Evolutionary conservation across 495 filamentous ascomycete genomes (phyloP), one percentile per base, ranked within the genome.

Genomic region (Trichoderma orchidacearum): DNA sequence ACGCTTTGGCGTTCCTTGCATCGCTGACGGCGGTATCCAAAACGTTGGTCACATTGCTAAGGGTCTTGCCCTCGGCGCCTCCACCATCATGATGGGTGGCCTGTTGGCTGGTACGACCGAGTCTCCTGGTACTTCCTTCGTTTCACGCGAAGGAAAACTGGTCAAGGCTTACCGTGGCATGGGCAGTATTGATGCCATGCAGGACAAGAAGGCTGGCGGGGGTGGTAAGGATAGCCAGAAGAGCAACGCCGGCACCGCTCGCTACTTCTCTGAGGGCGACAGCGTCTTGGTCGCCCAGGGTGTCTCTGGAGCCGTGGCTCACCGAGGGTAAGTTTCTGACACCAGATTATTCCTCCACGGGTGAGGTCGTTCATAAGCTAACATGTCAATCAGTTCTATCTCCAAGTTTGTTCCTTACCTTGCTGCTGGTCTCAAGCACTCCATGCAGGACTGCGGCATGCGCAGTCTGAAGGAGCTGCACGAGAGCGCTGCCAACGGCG

Each of bases 1-100:
- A 48, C 83, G 83, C 59, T 99, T 99, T 69, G 93, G 94, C 57
- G 90, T 99, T 59, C 93, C 93, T 25, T 96, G 91, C 74, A 96
- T 99, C 63, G 93, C 93, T 38, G 93, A 99, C 61, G 93, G 93
- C 65, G 93, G 93, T 70, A 84, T 99, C 63, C 94, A 99, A 72
- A 99, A 99, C 68, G 84, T 99, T 58, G 93, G 93, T 56, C 93
- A 99, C 73, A 95, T 99, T 59, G 94, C 97, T 70, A 99, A 99
- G 78, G 93, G 90, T 68, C 81, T 97, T 58, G 87, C 93, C 31
- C 82, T 96, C 57, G 93, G 93, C 59, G 93, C 93, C 48, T 89
- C 87, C 15, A 95, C 92, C 18, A 84, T 99, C 69, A 99, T 99
- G 93, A 99, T 99, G 93, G 93, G 93, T 59, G 93, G 93, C 69